Evolutionary conservation across 2,329 filamentous ascomycete species (phyloP).

Genomic region (Fusarium annulatum): DNA sequence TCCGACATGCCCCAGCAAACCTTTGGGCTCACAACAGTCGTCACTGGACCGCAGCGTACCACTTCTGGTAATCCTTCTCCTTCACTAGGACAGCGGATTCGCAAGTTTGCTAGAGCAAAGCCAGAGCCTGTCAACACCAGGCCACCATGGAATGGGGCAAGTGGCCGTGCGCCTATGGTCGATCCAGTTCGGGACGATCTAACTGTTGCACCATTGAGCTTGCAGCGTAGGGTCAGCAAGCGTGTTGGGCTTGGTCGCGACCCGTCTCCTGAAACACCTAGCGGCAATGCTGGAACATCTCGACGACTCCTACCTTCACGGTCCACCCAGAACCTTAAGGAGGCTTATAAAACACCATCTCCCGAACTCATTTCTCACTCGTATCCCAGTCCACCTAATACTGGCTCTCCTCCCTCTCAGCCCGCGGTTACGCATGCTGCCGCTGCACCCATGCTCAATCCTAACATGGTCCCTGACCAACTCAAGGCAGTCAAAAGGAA

Average conservation of each 20-base stretch:
- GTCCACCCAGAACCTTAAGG: constrained; percentile 49
- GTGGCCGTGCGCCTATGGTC: constrained; percentile 73
- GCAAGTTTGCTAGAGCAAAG: constrained; percentile 51
- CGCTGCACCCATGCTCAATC: constrained; percentile 36
- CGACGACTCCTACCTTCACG: constrained; percentile 52
- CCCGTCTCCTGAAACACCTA: constrained; percentile 52
- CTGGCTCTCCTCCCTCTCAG: constrained; percentile 40
- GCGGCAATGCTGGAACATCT: constrained; percentile 45
- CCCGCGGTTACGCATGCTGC: constrained; percentile 17
- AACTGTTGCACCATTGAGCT: constrained; percentile 65
- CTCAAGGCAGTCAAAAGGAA: constrained; percentile 59
- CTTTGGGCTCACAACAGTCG: constrained; percentile 43
- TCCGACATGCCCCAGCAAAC: constrained; percentile 17
- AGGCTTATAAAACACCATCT: constrained; percentile 40
- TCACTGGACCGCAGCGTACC: constrained; percentile 39
- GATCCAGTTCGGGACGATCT: constrained; percentile 72
- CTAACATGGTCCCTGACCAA: constrained; percentile 41
- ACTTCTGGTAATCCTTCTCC: constrained; percentile 42
- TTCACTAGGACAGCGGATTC: constrained; percentile 51
- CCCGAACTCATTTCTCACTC: constrained; percentile 42
- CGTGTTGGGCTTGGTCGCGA: constrained; percentile 45
- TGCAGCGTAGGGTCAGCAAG: constrained; percentile 64
- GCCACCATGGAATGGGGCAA: constrained; percentile 78
- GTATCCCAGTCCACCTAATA: constrained; percentile 51
- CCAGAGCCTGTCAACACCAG: constrained; percentile 55